Base-by-base conservation (phyloP, 2,329 filamentous ascomycete species). In the Ceratocystis cacaofunesta region DNA sequence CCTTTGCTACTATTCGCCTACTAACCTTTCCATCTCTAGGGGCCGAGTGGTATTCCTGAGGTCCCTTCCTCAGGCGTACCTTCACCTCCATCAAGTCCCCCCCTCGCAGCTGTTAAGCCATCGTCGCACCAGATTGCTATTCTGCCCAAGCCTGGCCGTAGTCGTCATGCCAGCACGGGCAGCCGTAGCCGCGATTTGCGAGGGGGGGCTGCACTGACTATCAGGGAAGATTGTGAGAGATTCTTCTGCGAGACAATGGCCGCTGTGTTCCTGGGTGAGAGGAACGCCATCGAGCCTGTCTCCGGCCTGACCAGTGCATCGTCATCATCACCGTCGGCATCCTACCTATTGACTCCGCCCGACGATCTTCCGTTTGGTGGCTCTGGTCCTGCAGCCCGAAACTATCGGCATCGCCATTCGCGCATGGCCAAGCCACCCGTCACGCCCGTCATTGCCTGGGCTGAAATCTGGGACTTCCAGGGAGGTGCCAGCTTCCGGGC, bases 191-290 rank as follows among this genome's bases (percentile, higher is more conserved):
- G 75, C 74, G 77, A 78, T 75, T 80, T 83, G 75, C 82, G 82
- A 87, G 88, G 88, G 89, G 91, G 91, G 90, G 91, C 91, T 87
- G 86, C 90, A 88, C 85, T 89, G 79, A 86, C 87, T 81, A 95
- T 96, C 83, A 91, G 88, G 89, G 91, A 88, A 91, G 91, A 96
- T 90, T 95, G 92, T 96, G 92, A 96, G 91, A 96, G 92, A 83
- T 92, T 96, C 87, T 95, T 96, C 85, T 96, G 92, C 80, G 90
- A 92, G 87, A 87, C 86, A 83, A 89, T 96, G 86, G 88, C 85
- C 80, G 80, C 86, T 80, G 88, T 89, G 81, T 96, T 96, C 85
- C 89, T 88, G 83, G 92, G 90, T 95, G 91, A 95, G 90, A 86
- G 87, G 88, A 86, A 85, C 79, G 77, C 79, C 82, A 83, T 78